These are phyloP conservation scores for Fusarium chaquense DNA, from an alignment of 2,329 filamentous ascomycete genomes.

Conservation along the genomic window DNA sequence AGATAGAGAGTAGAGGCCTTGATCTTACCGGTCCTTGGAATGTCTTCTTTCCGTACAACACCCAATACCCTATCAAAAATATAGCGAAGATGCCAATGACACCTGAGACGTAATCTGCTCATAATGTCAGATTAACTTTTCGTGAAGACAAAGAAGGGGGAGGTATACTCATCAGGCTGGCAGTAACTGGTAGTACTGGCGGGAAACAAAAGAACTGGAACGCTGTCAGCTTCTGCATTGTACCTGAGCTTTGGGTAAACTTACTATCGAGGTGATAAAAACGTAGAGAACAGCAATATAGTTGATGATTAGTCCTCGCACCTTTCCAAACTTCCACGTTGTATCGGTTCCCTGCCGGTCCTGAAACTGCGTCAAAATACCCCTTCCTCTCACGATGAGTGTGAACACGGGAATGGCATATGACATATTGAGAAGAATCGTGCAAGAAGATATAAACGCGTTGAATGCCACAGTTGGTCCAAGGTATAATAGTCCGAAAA, in stretches of 20 bases:
- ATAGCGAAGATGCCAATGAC: constrained; percentile 53
- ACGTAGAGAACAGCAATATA: constrained; percentile 37
- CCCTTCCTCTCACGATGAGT: constrained; percentile 23
- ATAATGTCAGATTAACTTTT: not conserved
- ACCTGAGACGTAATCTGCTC: constrained; percentile 52
- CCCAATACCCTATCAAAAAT: constrained; percentile 29
- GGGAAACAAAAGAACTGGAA: constrained; percentile 42
- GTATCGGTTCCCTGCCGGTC: constrained; percentile 9
- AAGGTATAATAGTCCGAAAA: constrained; percentile 37
- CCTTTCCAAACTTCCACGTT: constrained; percentile 22
- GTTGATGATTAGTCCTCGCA: constrained; percentile 25
- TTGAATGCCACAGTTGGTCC: constrained; percentile 39
- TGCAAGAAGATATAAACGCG: constrained; percentile 38
- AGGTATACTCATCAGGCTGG: constrained; percentile 35
- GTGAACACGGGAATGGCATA: constrained; percentile 37
- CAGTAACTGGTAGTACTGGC: constrained; percentile 28
- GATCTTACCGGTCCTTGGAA: constrained; percentile 38
- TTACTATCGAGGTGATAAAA: constrained; percentile 33
- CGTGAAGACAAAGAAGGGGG: fast-evolving
- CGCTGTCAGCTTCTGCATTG: not conserved
- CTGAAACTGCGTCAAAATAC: constrained; percentile 4
- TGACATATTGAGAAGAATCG: constrained; percentile 39
- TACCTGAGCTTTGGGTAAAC: fast-evolving
- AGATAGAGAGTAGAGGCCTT: fast-evolving
- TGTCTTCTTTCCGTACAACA: constrained; percentile 26